phyloP scores from a whole-genome alignment of 257 asterid species.

The Gentiana straminea region DNA sequence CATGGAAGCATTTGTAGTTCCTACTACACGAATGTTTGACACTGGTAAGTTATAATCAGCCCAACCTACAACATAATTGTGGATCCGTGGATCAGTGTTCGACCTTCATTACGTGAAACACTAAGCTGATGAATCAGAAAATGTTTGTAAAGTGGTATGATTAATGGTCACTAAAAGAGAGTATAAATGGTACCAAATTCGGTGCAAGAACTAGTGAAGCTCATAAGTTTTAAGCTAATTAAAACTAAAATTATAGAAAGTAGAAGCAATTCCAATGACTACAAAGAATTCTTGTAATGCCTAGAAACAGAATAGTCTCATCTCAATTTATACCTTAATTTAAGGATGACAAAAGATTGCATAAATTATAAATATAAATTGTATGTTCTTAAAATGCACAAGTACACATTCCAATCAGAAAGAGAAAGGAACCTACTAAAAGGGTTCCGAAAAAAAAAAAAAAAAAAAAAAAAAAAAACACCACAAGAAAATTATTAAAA shows the following conservation, averaged over 20 bases:
- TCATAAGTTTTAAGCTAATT: constrained; percentile 29
- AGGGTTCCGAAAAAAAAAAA: constrained; percentile 13
- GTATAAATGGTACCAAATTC: constrained; percentile 18
- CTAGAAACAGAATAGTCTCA: constrained; percentile 15
- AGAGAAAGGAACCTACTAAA: constrained; percentile 25
- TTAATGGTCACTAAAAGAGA: background rate
- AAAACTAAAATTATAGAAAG: constrained; percentile 5
- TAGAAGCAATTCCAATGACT: constrained; percentile 5
- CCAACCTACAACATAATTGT: too few species aligned
- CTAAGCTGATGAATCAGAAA: too few species aligned
- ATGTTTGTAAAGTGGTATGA: background rate
- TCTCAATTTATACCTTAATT: constrained; percentile 26
- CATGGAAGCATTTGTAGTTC: background rate
- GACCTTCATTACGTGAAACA: too few species aligned
- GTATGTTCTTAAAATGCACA: constrained; percentile 13
- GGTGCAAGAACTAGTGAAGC: constrained; percentile 31
- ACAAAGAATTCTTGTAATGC: constrained; percentile 34
- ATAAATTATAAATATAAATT: constrained; percentile 13
- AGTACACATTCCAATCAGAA: constrained; percentile 13
- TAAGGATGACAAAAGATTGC: constrained; percentile 26
- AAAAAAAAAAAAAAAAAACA: constrained; percentile 8
- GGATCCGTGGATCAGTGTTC: too few species aligned
- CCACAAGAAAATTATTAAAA: constrained; percentile 6
- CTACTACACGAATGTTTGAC: background rate
- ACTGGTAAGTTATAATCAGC: too few species aligned